These are phyloP conservation scores for Cenchrus purpureus DNA, from an alignment of 176 grass and related monocot genomes.

Conservation along the genomic window DNA sequence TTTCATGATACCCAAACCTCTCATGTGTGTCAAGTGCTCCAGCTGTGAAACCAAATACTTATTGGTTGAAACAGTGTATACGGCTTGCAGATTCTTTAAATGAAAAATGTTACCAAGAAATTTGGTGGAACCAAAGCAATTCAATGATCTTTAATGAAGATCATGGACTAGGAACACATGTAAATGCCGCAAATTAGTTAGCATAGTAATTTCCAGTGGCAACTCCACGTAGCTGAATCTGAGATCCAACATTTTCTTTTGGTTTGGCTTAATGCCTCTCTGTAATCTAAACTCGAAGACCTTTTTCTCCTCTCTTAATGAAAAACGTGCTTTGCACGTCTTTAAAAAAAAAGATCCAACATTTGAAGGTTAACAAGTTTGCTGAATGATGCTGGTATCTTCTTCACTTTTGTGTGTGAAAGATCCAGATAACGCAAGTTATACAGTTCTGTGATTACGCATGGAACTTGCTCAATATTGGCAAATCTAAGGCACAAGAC, in stretches of 20 bases:
- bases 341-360: no score
- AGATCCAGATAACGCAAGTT: conserved; percentile 57
- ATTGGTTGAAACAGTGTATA: conserved; percentile 33
- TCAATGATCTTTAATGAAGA: conserved; percentile 31
- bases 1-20: conserved; percentile 38
- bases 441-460: neutral
- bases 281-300: no score
- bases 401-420: conserved; percentile 38
- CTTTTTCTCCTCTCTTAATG: no score
- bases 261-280: no score
- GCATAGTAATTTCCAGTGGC: conserved; percentile 39
- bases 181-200: conserved; percentile 55
- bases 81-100: conserved; percentile 43
- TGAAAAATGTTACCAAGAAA: conserved; percentile 16
- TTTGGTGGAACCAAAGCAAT: conserved; percentile 24
- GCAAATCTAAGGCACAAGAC: no score
- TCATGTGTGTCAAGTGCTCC: conserved; percentile 35
- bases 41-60: conserved; percentile 33
- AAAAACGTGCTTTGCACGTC: no score
- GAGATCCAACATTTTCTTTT: conserved; percentile 30
- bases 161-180: neutral
- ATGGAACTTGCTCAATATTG: no score
- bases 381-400: conserved; percentile 42
- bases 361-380: conserved; percentile 49
- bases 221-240: conserved; percentile 33